Evolutionary conservation across 2,329 filamentous ascomycete genomes (phyloP).

Genomic region (Chaetomium strumarium): DNA sequence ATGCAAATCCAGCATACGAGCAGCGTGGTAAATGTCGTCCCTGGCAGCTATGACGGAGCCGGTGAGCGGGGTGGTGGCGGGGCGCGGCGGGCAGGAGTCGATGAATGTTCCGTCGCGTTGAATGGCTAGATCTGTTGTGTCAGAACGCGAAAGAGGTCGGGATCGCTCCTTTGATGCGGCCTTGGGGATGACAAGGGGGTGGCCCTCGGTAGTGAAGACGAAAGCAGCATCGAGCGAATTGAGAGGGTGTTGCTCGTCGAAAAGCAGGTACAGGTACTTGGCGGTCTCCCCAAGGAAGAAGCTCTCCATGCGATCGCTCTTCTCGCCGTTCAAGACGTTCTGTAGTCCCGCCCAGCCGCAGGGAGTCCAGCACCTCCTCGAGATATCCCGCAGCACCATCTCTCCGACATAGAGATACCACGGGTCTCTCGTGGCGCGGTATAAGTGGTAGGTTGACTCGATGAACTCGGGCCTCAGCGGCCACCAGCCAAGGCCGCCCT

Average conservation of each 20-base stretch:
- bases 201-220: constrained; percentile 94
- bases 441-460: constrained; percentile 95
- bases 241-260: constrained; percentile 77
- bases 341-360: constrained; percentile 93
- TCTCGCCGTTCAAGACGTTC: constrained; percentile 74
- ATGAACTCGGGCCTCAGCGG: constrained; percentile 93
- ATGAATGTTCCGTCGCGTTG: constrained; percentile 42
- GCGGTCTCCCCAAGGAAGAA: constrained; percentile 96
- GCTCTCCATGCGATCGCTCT: constrained; percentile 94
- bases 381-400: constrained; percentile 88
- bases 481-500: constrained; percentile 89
- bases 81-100: constrained; percentile 62
- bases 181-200: constrained; percentile 78
- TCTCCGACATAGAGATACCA: constrained; percentile 96
- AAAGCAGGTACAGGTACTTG: constrained; percentile 91
- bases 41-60: constrained; percentile 76
- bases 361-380: constrained; percentile 77
- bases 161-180: constrained; percentile 28
- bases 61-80: constrained; percentile 55
- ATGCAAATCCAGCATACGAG: constrained; percentile 76
- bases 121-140: constrained; percentile 17
- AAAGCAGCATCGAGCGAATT: constrained; percentile 82
- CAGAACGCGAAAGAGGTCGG: constrained; percentile 2
- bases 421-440: constrained; percentile 83
- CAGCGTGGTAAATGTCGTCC: constrained; percentile 80